These are phyloP conservation scores for Odontarrhena argentea DNA, from an alignment of 345 rosid genomes.

Conservation along the genomic window DNA sequence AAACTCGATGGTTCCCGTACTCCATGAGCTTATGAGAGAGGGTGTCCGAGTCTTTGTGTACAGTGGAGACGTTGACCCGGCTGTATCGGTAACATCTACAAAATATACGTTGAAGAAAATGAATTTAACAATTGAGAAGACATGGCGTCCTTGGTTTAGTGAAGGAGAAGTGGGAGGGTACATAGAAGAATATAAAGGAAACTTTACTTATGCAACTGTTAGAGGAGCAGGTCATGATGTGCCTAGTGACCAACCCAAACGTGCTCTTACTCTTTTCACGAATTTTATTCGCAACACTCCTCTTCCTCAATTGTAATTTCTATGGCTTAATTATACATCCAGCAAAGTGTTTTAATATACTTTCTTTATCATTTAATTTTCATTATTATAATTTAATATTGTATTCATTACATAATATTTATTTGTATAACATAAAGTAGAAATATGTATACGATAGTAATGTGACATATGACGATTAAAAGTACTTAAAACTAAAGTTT, in stretches of 20 bases:
- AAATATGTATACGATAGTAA: too few species aligned
- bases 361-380: too few species aligned
- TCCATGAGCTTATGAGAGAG: constrained; percentile 60
- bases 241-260: constrained; percentile 16
- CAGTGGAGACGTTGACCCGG: constrained; percentile 83
- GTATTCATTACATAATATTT: too few species aligned
- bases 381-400: too few species aligned
- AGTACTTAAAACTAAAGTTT: too few species aligned
- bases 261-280: constrained; percentile 18
- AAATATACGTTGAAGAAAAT: constrained; percentile 57
- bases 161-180: constrained; percentile 43
- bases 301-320: constrained; percentile 22
- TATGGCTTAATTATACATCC: too few species aligned
- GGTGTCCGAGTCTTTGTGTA: constrained; percentile 66
- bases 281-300: constrained; percentile 14
- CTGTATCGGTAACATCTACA: constrained; percentile 72
- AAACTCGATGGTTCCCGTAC: constrained; percentile 58
- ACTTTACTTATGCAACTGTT: constrained; percentile 26
- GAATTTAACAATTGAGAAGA: constrained; percentile 57
- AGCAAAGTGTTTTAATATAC: too few species aligned
- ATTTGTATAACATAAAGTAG: background rate
- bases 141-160: constrained; percentile 83
- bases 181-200: constrained; percentile 18
- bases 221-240: constrained; percentile 31
- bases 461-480: too few species aligned